phyloP scores from a whole-genome alignment of 2,329 filamentous ascomycete genomes.

The Aurifilum marmelostoma region DNA sequence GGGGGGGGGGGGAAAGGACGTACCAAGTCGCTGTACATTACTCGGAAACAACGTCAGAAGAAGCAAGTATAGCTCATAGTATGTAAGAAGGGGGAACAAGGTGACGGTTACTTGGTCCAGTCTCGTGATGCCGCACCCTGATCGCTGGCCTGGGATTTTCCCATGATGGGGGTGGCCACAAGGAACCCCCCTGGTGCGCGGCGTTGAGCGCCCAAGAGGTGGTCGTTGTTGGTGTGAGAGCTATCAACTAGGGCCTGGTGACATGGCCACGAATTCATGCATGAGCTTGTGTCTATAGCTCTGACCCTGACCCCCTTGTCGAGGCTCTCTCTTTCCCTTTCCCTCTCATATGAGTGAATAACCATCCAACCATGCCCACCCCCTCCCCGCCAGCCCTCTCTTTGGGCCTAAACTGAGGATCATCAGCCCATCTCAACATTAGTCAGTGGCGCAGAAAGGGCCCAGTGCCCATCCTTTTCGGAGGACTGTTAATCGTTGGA shows the following conservation, averaged over 20 bases:
- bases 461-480: background rate
- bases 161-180: constrained; percentile 21
- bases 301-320: constrained; percentile 20
- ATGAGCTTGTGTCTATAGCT: constrained; percentile 39
- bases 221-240: constrained; percentile 41
- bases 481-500: background rate
- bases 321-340: background rate
- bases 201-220: constrained; percentile 27
- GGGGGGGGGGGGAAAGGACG: too few species aligned
- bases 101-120: constrained; percentile 21
- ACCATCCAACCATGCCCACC: background rate
- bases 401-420: constrained; percentile 1
- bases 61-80: constrained; percentile 17
- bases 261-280: constrained; percentile 52
- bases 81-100: constrained; percentile 14
- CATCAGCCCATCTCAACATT: background rate
- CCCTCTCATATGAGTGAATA: constrained; percentile 3
- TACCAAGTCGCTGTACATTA: constrained; percentile 21
- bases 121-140: constrained; percentile 24
- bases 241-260: constrained; percentile 42
- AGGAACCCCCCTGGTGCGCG: constrained; percentile 21
- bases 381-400: constrained; percentile 6
- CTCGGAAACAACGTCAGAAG: constrained; percentile 29
- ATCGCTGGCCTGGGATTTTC: constrained; percentile 21
- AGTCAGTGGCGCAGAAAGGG: constrained; percentile 1